Evolutionary conservation across 305 asterid species (phyloP), one percentile per base, ranked within the genome.

Genomic region (Plantago lanceolata): DNA sequence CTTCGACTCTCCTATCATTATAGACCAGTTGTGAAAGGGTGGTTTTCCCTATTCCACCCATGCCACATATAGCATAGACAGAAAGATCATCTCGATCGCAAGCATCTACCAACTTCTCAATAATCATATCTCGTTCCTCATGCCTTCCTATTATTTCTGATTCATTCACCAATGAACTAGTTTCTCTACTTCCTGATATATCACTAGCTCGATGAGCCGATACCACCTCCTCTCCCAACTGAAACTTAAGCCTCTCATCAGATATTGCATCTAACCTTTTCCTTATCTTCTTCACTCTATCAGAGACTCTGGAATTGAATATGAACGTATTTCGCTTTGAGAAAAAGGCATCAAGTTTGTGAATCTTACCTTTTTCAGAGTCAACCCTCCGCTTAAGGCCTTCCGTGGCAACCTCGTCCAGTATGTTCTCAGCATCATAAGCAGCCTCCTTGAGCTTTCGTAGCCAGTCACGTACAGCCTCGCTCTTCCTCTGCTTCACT

Each of bases 21-120:
- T 74, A 81, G 19, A 76, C 66, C 29, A 71, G 19, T 52, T 76
- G 79, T 2, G 81, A 74, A 67, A 76, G 78, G 0, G 84, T 65
- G 6, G 37, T 31, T 6, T 31, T 24, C 28, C 28, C 28, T 24
- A 24, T 24, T 24, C 28, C 28, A 24, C 73, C 73, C 78, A 76
- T 76, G 2, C 78, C 78, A 54, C 55, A 54, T 6, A 73, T 28
- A 3, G 53, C 78, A 58, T 56, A 68, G 5, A 68, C 70, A 40
- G 48, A 73, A 4, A 56, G 73, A 51, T 63, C 73, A 44, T 65
- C 57, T 31, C 52, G 19, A 20, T 57, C 65, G 48, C 8, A 1
- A 16, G 3, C 14, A 16, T 6, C 11, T 17, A 74, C 4, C 35
- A 69, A 4, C 20, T 61, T 56, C 33, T 5, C 57, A 5, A 74